phyloP scores from a whole-genome alignment of 2,329 filamentous ascomycete species.

The Nigrograna mackinnonii region DNA sequence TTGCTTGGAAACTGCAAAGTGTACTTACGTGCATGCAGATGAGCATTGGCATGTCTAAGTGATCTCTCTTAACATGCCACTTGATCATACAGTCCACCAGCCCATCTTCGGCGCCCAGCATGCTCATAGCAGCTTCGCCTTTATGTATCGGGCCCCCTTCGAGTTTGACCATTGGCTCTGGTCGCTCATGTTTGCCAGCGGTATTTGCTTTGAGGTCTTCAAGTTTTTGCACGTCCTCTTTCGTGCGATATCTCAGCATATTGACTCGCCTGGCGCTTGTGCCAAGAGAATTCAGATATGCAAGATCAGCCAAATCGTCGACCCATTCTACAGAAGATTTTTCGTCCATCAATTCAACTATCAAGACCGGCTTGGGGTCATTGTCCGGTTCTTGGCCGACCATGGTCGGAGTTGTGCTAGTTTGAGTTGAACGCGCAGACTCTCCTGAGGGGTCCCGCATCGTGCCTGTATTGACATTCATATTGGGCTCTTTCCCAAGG shows the following conservation, averaged over 20 bases:
- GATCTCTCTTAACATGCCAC: conserved; percentile 95
- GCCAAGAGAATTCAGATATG: conserved; percentile 88
- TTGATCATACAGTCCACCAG: conserved; percentile 95
- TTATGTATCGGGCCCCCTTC: conserved; percentile 34
- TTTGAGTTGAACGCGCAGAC: conserved; percentile 42
- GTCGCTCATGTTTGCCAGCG: conserved; percentile 21
- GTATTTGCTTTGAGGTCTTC: conserved; percentile 24
- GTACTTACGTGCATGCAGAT: conserved; percentile 94
- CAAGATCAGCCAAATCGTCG: conserved; percentile 89
- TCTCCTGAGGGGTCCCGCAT: conserved; percentile 36
- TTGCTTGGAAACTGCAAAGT: not conserved
- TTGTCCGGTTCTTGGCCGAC: conserved; percentile 34
- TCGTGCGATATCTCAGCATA: conserved; percentile 79
- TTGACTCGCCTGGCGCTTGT: conserved; percentile 83
- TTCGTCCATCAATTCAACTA: conserved; percentile 91
- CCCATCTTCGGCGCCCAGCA: conserved; percentile 78
- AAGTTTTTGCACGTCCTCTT: conserved; percentile 36
- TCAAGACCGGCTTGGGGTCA: conserved; percentile 70
- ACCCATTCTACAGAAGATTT: conserved; percentile 94
- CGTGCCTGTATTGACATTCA: conserved; percentile 78
- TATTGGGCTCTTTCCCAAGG: conserved; percentile 82
- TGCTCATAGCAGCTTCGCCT: conserved; percentile 79
- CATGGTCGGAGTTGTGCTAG: conserved; percentile 51
- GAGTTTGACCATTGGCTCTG: conserved; percentile 30
- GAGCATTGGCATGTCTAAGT: conserved; percentile 98